These are phyloP conservation scores for Kluyveromyces dobzhanskii DNA, from an alignment of 805 yeast genomes.

Conservation along the genomic window DNA sequence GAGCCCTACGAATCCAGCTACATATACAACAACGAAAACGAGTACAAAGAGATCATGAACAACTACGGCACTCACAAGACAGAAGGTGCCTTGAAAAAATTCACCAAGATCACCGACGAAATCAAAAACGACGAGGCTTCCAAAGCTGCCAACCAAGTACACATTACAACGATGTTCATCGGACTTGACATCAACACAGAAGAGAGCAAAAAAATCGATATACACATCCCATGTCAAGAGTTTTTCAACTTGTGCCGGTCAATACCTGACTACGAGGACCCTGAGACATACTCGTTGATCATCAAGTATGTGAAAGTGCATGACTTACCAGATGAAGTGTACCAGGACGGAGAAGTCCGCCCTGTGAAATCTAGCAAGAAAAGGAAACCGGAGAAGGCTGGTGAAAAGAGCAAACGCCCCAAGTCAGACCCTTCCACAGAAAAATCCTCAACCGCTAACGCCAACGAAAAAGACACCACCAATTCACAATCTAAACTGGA, in stretches of 20 bases:
- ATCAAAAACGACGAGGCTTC: constrained; percentile 27
- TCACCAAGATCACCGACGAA: constrained; percentile 29
- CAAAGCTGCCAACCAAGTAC: constrained; percentile 33
- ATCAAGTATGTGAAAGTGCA: constrained; percentile 67
- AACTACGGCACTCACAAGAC: constrained; percentile 56
- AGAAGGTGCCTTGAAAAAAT: constrained; percentile 36
- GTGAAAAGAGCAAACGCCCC: constrained; percentile 31
- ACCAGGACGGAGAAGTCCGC: constrained; percentile 65
- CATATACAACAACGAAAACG: constrained; percentile 42
- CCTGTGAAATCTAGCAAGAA: constrained; percentile 56
- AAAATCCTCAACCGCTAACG: neutral
- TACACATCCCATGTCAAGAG: constrained; percentile 84
- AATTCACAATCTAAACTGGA: too few species aligned
- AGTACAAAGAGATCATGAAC: constrained; percentile 46
- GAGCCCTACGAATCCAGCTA: constrained; percentile 59
- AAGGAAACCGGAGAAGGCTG: constrained; percentile 37
- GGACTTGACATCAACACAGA: constrained; percentile 52
- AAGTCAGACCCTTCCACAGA: constrained; percentile 19
- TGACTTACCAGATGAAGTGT: constrained; percentile 82
- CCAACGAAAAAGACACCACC: neutral
- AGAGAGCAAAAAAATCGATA: constrained; percentile 59
- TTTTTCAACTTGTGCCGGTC: constrained; percentile 73
- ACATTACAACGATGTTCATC: constrained; percentile 68
- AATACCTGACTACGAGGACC: constrained; percentile 56
- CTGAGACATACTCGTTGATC: constrained; percentile 43